phyloP scores from a whole-genome alignment of 208 protist species.

The Angomonas desouzai region DNA sequence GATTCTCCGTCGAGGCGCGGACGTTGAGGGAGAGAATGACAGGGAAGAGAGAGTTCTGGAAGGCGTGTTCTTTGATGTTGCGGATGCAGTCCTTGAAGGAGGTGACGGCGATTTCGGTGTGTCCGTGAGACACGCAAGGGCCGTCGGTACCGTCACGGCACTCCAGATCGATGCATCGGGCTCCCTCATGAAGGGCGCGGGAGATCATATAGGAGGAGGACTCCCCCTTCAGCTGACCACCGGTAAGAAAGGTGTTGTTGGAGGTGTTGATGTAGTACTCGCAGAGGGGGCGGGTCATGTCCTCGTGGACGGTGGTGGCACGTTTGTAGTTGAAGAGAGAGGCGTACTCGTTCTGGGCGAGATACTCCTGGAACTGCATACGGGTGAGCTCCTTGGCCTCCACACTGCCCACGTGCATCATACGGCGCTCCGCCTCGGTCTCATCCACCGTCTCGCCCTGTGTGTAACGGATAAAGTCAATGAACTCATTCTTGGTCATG shows the following conservation, averaged over 20 bases:
- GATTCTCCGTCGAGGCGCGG: constrained; percentile 56
- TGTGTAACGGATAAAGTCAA: constrained; percentile 31
- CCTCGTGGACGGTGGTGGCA: constrained; percentile 46
- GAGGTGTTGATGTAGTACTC: constrained; percentile 92
- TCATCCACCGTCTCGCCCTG: constrained; percentile 41
- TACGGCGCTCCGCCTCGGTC: constrained; percentile 29
- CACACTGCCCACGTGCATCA: constrained; percentile 28
- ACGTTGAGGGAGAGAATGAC: constrained; percentile 83
- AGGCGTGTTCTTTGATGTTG: constrained; percentile 61
- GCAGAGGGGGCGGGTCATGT: constrained; percentile 81
- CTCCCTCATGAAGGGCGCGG: constrained; percentile 64
- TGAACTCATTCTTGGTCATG: constrained; percentile 47
- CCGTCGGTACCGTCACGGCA: constrained; percentile 75
- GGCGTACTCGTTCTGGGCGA: constrained; percentile 30
- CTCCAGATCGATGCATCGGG: constrained; percentile 81
- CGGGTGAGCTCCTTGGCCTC: constrained; percentile 25
- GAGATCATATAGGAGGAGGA: constrained; percentile 62
- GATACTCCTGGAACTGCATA: constrained; percentile 40
- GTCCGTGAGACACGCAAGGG: constrained; percentile 80
- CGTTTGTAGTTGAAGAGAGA: constrained; percentile 31
- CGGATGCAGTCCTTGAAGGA: constrained; percentile 51
- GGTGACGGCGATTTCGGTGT: constrained; percentile 77
- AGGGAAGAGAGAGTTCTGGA: constrained; percentile 56
- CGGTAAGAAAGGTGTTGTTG: constrained; percentile 96
- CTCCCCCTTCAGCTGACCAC: constrained; percentile 85